Base-by-base conservation (phyloP, 306 rosid species). In the Quercus parvula region DNA sequence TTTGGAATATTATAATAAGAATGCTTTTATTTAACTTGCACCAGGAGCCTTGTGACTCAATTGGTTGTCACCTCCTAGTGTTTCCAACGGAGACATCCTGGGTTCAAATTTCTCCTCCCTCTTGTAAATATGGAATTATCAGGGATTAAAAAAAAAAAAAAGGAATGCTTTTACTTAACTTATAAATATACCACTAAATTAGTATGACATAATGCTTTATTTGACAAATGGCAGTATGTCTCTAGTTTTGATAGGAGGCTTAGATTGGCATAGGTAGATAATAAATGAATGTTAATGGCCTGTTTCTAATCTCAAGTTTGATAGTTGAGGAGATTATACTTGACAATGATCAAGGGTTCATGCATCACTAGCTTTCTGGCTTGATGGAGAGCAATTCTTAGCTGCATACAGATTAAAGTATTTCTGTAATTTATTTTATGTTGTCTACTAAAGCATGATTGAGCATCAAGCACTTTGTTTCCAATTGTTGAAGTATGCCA, bases 311-410 rank as follows among this genome's bases (percentile, higher is more conserved):
- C 25, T 66, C 71, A 7, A 66, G 51, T 31, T 31, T 15, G 19
- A 66, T 66, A 20, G 18, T 66, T 66, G 15, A 66, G 71, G 71
- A 31, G 33, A 11, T 62, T 27, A 27, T 62, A 17, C 24, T 67
- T 67, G 49, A 30, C 19, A 30, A 31, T 8, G 17, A 18, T 19
- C 24, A 19, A 67, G n/a, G 52, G 28, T 13, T 5, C 14, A 18
- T 68, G 52, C 49, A 19, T 35, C 52, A 35, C 52, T 68, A 68
- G 72, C 72, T 35, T 68, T 66, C 59, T 78, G 74, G 61, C 52
- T 82, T 75, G 77, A 61, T 70, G 75, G 70, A 71, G 75, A 79
- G 55, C 33, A 31, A 38, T 56, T 74, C 84, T 70, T 72, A 63
- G 56, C 57, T 64, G 30, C 52, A 22, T 35, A 8, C 24, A 49